A percentile compares a stretch with the other conserved stretches of the same genome.
Conservation (phyloP, 2,329 filamentous ascomycete genomes). For the Venturia pyrina region DNA sequence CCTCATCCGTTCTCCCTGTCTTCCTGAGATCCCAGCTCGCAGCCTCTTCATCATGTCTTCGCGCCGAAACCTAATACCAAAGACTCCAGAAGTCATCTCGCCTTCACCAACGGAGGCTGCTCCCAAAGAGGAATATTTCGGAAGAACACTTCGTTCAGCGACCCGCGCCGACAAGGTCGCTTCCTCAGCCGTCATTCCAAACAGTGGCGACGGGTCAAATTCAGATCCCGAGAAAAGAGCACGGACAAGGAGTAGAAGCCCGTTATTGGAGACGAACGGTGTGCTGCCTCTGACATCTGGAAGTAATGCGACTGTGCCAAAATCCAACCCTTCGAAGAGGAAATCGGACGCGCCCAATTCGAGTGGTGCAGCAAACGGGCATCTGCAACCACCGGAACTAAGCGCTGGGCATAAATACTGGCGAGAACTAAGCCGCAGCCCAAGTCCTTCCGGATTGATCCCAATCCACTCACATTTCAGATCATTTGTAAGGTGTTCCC, state of each 20-base stretch:
- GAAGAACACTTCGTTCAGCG: slow-evolving; percentile 61
- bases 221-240: slow-evolving; percentile 46
- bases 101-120: slow-evolving; percentile 65
- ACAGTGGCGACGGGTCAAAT: slow-evolving; percentile 38
- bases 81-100: slow-evolving; percentile 79
- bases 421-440: slow-evolving; percentile 82
- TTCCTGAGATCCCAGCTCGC: not conserved
- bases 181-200: slow-evolving; percentile 42
- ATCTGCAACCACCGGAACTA: slow-evolving; percentile 51
- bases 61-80: not conserved
- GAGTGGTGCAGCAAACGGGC: slow-evolving; percentile 45
- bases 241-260: slow-evolving; percentile 62
- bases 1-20: not conserved
- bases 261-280: slow-evolving; percentile 30
- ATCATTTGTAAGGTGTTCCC: slow-evolving; percentile 53
- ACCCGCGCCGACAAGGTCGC: slow-evolving; percentile 43
- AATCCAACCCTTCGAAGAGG: slow-evolving; percentile 23
- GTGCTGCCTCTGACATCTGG: slow-evolving; percentile 6
- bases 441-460: slow-evolving; percentile 85
- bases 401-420: slow-evolving; percentile 48
- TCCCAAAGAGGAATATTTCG: slow-evolving; percentile 52
- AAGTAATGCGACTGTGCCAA: slow-evolving; percentile 17
- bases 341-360: slow-evolving; percentile 13
- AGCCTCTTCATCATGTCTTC: not conserved
- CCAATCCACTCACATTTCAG: slow-evolving; percentile 91